Percentiles rank a stretch among this genome's conserved stretches.
Evolutionary conservation across 805 yeast genomes (phyloP).

Genomic region (Candida sonorensis): DNA sequence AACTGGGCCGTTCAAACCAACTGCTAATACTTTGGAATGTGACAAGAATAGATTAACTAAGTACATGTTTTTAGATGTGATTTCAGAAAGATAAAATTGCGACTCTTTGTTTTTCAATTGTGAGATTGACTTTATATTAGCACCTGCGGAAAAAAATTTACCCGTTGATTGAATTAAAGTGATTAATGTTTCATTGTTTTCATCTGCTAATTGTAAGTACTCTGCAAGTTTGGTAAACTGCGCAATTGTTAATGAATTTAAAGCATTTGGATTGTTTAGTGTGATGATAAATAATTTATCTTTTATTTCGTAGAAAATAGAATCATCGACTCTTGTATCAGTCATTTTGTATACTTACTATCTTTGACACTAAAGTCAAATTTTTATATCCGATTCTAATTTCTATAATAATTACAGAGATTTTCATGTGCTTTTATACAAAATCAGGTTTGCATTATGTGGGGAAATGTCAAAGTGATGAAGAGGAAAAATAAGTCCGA

Average conservation of each 20-base stretch:
- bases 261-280: conserved; percentile 50
- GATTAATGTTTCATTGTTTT: conserved; percentile 50
- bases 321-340: conserved; percentile 1
- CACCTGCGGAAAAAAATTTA: conserved; percentile 78
- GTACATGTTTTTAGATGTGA: conserved; percentile 56
- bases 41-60: conserved; percentile 61
- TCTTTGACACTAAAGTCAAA: too few species aligned
- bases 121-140: conserved; percentile 46
- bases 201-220: conserved; percentile 54
- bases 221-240: conserved; percentile 59
- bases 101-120: conserved; percentile 17
- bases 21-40: conserved; percentile 64
- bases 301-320: conserved; percentile 9
- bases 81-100: conserved; percentile 25
- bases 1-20: conserved; percentile 82
- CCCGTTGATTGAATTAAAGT: conserved; percentile 71
- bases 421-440: too few species aligned
- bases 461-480: too few species aligned
- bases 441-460: too few species aligned
- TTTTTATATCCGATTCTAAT: too few species aligned
- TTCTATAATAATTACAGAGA: too few species aligned
- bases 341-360: background rate
- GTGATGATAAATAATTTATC: conserved; percentile 44
- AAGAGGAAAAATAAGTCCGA: too few species aligned
- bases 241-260: conserved; percentile 61